phyloP scores from a whole-genome alignment of 768 basidiomycete genomes.

The Trametes villosa region DNA sequence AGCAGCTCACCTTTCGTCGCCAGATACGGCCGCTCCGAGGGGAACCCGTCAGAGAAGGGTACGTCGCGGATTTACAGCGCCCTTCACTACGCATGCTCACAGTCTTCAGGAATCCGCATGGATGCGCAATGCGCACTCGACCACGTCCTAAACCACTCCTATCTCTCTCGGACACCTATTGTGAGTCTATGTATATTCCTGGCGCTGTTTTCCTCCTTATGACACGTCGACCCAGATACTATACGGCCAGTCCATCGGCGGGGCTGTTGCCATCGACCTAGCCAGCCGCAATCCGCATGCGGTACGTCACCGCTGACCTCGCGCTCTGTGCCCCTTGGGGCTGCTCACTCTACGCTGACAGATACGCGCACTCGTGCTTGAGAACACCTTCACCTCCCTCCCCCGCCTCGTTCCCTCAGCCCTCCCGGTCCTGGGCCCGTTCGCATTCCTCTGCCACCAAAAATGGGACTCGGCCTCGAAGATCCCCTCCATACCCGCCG shows the following conservation, averaged over 20 bases:
- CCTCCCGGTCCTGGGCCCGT: constrained; percentile 71
- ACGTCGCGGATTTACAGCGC: background rate
- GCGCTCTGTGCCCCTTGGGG: background rate
- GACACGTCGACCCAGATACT: constrained; percentile 51
- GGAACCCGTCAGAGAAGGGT: constrained; percentile 86
- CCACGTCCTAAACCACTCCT: constrained; percentile 66
- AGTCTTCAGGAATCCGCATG: constrained; percentile 63
- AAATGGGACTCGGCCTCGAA: constrained; percentile 84
- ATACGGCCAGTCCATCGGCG: constrained; percentile 89
- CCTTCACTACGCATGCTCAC: background rate
- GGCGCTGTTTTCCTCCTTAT: background rate
- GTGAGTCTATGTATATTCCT: constrained; percentile 43
- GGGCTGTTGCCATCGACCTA: constrained; percentile 90
- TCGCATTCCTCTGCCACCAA: constrained; percentile 83
- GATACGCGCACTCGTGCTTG: constrained; percentile 82
- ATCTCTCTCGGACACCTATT: constrained; percentile 67
- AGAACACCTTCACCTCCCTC: constrained; percentile 92
- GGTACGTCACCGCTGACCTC: constrained; percentile 41
- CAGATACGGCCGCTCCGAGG: constrained; percentile 90
- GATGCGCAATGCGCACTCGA: constrained; percentile 88
- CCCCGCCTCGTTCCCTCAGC: constrained; percentile 81
- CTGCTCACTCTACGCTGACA: constrained; percentile 31
- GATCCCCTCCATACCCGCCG: constrained; percentile 57
- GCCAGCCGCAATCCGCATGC: constrained; percentile 75
- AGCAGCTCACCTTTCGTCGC: constrained; percentile 2